These are phyloP conservation scores for Cryptomeria japonica DNA, from an alignment of 75 land plant genomes.

Conservation along the genomic window DNA sequence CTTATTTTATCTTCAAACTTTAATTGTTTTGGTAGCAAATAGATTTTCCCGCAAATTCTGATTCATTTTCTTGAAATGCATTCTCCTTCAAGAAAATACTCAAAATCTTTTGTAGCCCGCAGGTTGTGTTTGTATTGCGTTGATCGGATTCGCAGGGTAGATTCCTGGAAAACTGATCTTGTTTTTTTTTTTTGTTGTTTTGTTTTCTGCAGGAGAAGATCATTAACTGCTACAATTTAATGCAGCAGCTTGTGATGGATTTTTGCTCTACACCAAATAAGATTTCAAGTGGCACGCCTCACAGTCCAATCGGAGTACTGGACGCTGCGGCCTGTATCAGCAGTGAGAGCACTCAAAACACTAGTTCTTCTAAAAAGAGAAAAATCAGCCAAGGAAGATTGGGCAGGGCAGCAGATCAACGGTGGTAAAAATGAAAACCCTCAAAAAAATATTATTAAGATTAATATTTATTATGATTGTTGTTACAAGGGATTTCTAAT, in stretches of 20 bases:
- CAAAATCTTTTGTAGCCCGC: no score
- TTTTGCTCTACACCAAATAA: constrained; percentile 5
- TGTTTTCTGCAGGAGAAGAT: constrained; percentile 46
- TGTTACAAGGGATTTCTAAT: background rate
- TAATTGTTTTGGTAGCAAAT: background rate
- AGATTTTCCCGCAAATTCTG: no score
- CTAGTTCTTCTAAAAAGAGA: constrained; percentile 2
- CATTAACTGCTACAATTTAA: constrained; percentile 50
- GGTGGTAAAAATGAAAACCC: background rate
- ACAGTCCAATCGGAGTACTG: constrained; percentile 60
- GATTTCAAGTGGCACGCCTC: constrained; percentile 23
- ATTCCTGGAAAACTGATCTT: background rate
- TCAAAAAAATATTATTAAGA: background rate
- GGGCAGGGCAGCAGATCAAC: constrained; percentile 1
- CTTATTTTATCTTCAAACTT: background rate
- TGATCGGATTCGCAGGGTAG: background rate
- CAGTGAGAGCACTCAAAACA: constrained; percentile 14
- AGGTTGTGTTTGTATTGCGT: background rate
- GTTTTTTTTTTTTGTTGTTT: background rate
- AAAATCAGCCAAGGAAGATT: background rate
- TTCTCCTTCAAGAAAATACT: background rate
- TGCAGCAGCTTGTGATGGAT: constrained; percentile 49
- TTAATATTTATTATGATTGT: background rate
- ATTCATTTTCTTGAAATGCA: background rate
- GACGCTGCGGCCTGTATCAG: constrained; percentile 46